These are phyloP conservation scores for Penicillium fuscoglaucum DNA, from an alignment of 2,329 filamentous ascomycete genomes.

Conservation along the genomic window DNA sequence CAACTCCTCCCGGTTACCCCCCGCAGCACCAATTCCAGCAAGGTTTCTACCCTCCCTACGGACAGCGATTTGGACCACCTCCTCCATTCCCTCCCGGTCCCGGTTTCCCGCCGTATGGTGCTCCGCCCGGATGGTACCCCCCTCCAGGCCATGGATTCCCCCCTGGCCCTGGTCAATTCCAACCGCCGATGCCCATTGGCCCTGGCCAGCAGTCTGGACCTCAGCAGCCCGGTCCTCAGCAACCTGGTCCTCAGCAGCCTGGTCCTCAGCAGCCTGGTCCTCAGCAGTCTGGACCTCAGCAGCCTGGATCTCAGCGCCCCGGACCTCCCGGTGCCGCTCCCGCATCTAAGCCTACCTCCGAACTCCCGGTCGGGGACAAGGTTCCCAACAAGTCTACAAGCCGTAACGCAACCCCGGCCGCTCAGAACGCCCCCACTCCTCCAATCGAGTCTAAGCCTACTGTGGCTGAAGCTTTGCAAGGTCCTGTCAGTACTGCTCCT, in stretches of 20 bases:
- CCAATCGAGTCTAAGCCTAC: slow-evolving; percentile 42
- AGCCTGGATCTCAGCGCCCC: slow-evolving; percentile 40
- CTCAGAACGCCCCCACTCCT: slow-evolving; percentile 37
- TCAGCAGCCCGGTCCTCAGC: slow-evolving; percentile 39
- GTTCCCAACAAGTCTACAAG: slow-evolving; percentile 37
- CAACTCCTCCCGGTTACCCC: slow-evolving; percentile 41
- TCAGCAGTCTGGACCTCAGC: slow-evolving; percentile 25
- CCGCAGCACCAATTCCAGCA: slow-evolving; percentile 45
- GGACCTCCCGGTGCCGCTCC: slow-evolving; percentile 31
- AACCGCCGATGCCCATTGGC: slow-evolving; percentile 59
- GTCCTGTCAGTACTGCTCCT: slow-evolving; percentile 26
- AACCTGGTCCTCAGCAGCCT: slow-evolving; percentile 26
- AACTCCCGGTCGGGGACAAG: slow-evolving; percentile 46
- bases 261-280: slow-evolving; percentile 34
- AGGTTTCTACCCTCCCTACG: slow-evolving; percentile 48
- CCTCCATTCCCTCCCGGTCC: slow-evolving; percentile 59
- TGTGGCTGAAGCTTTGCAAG: slow-evolving; percentile 39
- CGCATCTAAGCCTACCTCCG: slow-evolving; percentile 42
- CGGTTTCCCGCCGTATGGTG: slow-evolving; percentile 73
- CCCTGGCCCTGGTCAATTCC: slow-evolving; percentile 64
- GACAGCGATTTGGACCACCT: slow-evolving; percentile 50
- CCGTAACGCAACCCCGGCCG: slow-evolving; percentile 37
- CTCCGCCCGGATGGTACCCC: slow-evolving; percentile 74
- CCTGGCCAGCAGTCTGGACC: slow-evolving; percentile 49
- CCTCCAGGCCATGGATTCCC: slow-evolving; percentile 73